A percentile compares a stretch with the other conserved stretches of the same genome.
These are phyloP conservation scores for Bryoerythrophyllum caledonicum DNA, from an alignment of 225 moss, liverwort and hornwort genomes.

Conservation along the genomic window DNA sequence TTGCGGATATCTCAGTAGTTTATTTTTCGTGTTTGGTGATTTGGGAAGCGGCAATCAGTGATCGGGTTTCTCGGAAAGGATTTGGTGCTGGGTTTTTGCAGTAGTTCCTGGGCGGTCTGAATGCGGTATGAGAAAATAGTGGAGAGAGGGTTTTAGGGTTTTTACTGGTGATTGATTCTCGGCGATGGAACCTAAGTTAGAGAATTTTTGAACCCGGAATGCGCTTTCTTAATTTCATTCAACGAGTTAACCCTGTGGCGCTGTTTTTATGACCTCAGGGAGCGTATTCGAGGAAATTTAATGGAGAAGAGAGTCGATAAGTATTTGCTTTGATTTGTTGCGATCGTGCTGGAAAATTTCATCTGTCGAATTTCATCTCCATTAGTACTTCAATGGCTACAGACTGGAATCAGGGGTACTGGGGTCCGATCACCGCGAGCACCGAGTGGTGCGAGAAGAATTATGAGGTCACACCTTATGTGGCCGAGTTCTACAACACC, in stretches of 20 bases:
- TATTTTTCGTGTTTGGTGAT: not conserved
- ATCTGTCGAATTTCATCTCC: not conserved
- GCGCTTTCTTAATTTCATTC: not conserved
- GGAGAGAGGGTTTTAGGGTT: slow-evolving; percentile 13
- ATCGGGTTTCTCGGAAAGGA: not conserved
- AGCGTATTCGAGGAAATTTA: slow-evolving; percentile 13
- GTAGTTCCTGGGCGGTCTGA: too few species aligned
- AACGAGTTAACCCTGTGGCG: slow-evolving; percentile 6
- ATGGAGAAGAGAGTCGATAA: slow-evolving; percentile 26
- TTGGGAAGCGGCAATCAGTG: not conserved
- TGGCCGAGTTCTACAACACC: slow-evolving; percentile 96
- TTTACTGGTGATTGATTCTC: not conserved
- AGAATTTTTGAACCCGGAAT: not conserved
- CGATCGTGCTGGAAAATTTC: slow-evolving; percentile 16
- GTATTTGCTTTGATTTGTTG: slow-evolving; percentile 21
- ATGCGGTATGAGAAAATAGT: not conserved
- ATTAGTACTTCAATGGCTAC: slow-evolving; percentile 37
- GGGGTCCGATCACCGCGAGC: slow-evolving; percentile 94
- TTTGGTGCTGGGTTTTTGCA: not conserved
- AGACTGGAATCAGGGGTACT: slow-evolving; percentile 60
- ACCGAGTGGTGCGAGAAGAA: slow-evolving; percentile 95
- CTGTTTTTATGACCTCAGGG: not conserved
- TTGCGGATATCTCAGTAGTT: not conserved
- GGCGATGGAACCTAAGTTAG: not conserved
- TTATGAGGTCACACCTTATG: slow-evolving; percentile 71